A percentile compares a stretch with the other conserved stretches of the same genome.
These are phyloP conservation scores for Leavenworthia alabamica DNA, from an alignment of 345 rosid species.

Conservation along the genomic window DNA sequence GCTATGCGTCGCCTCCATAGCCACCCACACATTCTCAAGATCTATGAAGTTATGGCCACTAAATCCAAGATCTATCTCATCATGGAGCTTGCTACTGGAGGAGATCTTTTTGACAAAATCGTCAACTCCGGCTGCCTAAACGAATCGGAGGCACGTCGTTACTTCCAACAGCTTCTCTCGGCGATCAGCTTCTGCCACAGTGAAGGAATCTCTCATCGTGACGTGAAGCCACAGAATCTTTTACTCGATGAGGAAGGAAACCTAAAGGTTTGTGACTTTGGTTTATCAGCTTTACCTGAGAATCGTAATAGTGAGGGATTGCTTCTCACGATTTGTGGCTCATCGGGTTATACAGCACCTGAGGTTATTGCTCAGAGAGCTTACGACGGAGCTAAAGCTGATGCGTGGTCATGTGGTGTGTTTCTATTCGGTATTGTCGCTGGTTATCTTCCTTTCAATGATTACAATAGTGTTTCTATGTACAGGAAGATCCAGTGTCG, in stretches of 20 bases:
- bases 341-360: constrained; percentile 70
- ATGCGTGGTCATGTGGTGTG: constrained; percentile 92
- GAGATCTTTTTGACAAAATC: constrained; percentile 53
- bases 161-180: constrained; percentile 67
- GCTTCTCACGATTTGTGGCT: constrained; percentile 76
- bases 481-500: constrained; percentile 45
- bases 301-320: constrained; percentile 42
- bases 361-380: constrained; percentile 48
- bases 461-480: constrained; percentile 46
- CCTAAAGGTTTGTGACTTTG: constrained; percentile 76
- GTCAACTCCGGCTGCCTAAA: constrained; percentile 39
- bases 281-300: constrained; percentile 64
- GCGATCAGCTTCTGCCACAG: constrained; percentile 79
- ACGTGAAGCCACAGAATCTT: constrained; percentile 78
- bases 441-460: constrained; percentile 61
- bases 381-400: constrained; percentile 72
- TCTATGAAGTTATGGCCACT: constrained; percentile 62
- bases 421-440: constrained; percentile 52
- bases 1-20: constrained; percentile 76
- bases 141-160: constrained; percentile 53
- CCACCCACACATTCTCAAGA: constrained; percentile 71
- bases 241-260: constrained; percentile 57
- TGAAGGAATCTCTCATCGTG: constrained; percentile 80
- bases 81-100: constrained; percentile 75
- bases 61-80: constrained; percentile 69